A percentile compares a stretch with the other conserved stretches of the same genome.
Evolutionary conservation across 345 rosid species (phyloP).

Genomic region (Angophora floribunda): DNA sequence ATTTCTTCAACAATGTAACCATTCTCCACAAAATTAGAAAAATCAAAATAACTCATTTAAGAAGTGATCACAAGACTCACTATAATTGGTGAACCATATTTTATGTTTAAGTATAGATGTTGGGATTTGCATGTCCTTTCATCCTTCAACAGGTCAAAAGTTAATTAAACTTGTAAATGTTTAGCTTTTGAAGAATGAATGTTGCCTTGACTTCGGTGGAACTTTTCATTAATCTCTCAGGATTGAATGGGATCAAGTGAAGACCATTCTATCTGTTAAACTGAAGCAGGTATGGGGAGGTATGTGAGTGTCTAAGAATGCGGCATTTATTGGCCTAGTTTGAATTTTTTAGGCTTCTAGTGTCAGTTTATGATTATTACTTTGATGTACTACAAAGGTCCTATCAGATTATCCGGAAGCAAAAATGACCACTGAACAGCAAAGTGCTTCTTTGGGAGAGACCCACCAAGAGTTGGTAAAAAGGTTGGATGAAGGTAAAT

Average conservation of each 20-base stretch:
- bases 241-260: constrained; percentile 85
- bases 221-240: constrained; percentile 16
- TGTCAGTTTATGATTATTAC: neutral
- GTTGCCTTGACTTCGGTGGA: neutral
- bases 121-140: neutral
- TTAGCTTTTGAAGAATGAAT: neutral
- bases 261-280: constrained; percentile 61
- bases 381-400: constrained; percentile 33
- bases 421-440: constrained; percentile 48
- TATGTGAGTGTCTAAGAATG: constrained; percentile 20
- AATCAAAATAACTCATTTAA: neutral
- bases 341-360: neutral
- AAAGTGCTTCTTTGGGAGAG: constrained; percentile 61
- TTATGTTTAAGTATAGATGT: neutral
- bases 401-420: constrained; percentile 82
- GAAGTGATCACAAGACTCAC: neutral
- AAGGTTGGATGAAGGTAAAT: constrained; percentile 71
- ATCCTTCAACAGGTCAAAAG: neutral
- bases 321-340: neutral
- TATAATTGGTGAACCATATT: neutral
- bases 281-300: constrained; percentile 98
- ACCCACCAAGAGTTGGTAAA: constrained; percentile 42
- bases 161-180: neutral
- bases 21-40: neutral
- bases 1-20: neutral